Base-by-base conservation (phyloP, 164 flowering plant species). In the Tinospora cordifolia region DNA sequence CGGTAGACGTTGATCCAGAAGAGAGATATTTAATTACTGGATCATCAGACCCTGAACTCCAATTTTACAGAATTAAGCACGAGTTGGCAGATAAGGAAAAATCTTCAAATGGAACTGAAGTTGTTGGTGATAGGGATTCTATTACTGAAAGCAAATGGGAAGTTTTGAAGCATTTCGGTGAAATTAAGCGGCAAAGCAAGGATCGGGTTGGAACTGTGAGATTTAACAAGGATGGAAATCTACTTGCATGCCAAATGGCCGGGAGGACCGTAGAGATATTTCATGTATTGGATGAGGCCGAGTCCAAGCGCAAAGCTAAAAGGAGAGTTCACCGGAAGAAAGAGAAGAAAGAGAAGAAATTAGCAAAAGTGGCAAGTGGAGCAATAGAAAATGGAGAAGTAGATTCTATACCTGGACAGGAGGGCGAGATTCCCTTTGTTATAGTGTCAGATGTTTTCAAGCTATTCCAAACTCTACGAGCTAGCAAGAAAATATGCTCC, bases 161-260 rank as follows among this genome's bases (percentile, higher is more conserved):
- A 60, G 78, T 88, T 19, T 75, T 95, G 76, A 88, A 82, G 77
- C 83, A 63, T 21, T 88, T 86, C 80, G 99, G 99, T 72, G 99
- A 90, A 70, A 83, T 90, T 75, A 84, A 79, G 67, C 78, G 98
- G 40, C 91, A 95, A 72, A 83, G 74, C 83, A 92, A 92, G 76
- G 90, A 91, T 75, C 87, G 99, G 79, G 96, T 92, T 71, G 89
- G 90, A 3, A 85, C 85, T 69, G 81, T 95, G 72, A 87, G 92
- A 76, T 95, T 89, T 77, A 90, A 85, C 62, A 87, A 83, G 74
- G 76, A 84, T 10, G 97, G 99, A 36, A 85, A 82, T 83, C 82
- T 95, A 75, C 81, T 95, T 79, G 99, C 97, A 63, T 92, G 96
- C 79, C 99, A 95, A 85, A 88, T 84, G 71, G 93, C 98, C 19